Evolutionary conservation across 495 filamentous ascomycete genomes (phyloP), one percentile per base, ranked within the genome.

Genomic region (Endocarpon pusillum): DNA sequence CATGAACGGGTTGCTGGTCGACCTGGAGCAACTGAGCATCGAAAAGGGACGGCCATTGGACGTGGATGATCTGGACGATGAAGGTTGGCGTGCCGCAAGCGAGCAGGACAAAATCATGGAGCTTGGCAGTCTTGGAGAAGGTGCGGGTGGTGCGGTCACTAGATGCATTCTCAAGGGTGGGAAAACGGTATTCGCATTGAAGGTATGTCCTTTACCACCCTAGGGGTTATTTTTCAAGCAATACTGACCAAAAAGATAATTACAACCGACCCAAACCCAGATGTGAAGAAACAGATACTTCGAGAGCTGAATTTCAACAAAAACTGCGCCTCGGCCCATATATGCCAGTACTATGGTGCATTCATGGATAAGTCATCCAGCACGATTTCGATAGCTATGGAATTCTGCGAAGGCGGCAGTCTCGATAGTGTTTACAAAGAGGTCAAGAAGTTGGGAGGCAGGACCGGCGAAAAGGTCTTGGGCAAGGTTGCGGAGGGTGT

Each of bases 351-450:
- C 55, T 96, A 94, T 46, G 89, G 89, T 40, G 85, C 89, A 37
- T 96, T 94, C 45, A 80, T 84, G 54, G 86, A 96, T 49, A 78
- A 89, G 40, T 75, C 80, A 3, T 83, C 81, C 1, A 82, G 87
- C 21, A 96, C 89, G 12, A 96, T 97, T 38, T 87, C 80, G 28
- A 97, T 97, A 52, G 84, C 84, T 18, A 97, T 97, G 89, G 89
- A 97, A 51, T 94, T 93, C 49, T 97, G 89, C 52, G 89, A 96
- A 53, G 89, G 89, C 33, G 91, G 89, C 20, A 89, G 81, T 34
- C 69, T 97, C 21, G 82, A 97, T 55, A 83, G 78, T 47, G 84
- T 97, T 44, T 97, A 96, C 64, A 82, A 81, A 41, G 87, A 96
- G 56, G 83, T 97, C 33, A 94, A 92, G 60, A 79, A 82, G 45